Evolutionary conservation across 441 rosid genomes (phyloP).

Genomic region (Adansonia grandidieri): DNA sequence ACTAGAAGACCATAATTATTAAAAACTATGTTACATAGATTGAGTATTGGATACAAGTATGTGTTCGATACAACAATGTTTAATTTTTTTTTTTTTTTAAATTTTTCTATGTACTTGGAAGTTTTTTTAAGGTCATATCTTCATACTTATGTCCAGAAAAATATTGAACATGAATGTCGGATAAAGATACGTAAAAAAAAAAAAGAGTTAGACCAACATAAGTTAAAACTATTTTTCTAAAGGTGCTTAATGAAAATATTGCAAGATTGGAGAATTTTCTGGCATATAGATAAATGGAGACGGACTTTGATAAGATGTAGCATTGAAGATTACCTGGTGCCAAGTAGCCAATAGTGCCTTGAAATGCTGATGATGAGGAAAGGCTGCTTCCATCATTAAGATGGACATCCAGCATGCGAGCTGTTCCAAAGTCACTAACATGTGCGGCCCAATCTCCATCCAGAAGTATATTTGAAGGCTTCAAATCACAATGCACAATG

Average conservation of each 20-base stretch:
- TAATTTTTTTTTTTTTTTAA: no score
- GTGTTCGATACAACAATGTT: no score
- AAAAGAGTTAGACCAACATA: no score
- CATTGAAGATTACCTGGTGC: slow-evolving; percentile 70
- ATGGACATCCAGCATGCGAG: slow-evolving; percentile 70
- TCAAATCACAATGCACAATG: slow-evolving; percentile 81
- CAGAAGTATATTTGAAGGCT: slow-evolving; percentile 81
- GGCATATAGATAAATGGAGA: background rate
- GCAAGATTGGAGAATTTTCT: background rate
- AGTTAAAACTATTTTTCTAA: slow-evolving; percentile 5
- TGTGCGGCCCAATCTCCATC: slow-evolving; percentile 64
- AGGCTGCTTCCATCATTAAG: slow-evolving; percentile 51
- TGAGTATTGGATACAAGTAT: no score
- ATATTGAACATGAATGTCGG: no score
- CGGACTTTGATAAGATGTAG: background rate
- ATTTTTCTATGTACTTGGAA: no score
- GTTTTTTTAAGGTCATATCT: no score
- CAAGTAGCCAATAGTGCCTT: slow-evolving; percentile 89
- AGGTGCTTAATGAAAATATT: slow-evolving; percentile 7
- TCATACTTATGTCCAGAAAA: no score
- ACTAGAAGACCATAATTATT: background rate
- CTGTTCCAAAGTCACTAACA: slow-evolving; percentile 90
- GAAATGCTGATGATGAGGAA: slow-evolving; percentile 60
- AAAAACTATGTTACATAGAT: no score
- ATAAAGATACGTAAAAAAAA: no score